These are phyloP conservation scores for Nannochloropsis salina DNA, from an alignment of 108 stramenopile species.

Conservation along the genomic window DNA sequence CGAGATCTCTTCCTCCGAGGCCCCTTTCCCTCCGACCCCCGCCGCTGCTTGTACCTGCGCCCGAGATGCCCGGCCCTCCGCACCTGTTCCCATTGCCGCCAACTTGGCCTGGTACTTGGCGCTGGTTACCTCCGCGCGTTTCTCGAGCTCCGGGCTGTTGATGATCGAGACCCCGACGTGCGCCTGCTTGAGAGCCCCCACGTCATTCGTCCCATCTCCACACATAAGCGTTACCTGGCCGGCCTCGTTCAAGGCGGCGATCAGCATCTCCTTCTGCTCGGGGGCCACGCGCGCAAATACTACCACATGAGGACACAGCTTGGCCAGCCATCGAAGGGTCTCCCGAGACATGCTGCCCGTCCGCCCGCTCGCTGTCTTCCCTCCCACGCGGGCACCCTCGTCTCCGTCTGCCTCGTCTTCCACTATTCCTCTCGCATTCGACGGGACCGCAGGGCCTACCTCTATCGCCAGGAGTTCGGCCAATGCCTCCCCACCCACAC, in stretches of 20 bases:
- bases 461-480: neutral
- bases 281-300: slow-evolving; percentile 94
- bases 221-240: slow-evolving; percentile 86
- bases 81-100: neutral
- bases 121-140: slow-evolving; percentile 38
- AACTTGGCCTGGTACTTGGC: slow-evolving; percentile 57
- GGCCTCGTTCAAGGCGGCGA: slow-evolving; percentile 76
- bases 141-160: slow-evolving; percentile 78
- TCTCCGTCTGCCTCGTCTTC: neutral
- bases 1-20: slow-evolving; percentile 9
- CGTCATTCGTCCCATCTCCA: slow-evolving; percentile 97
- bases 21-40: neutral
- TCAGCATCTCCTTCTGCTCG: slow-evolving; percentile 79
- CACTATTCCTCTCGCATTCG: neutral
- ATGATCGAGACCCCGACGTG: slow-evolving; percentile 93
- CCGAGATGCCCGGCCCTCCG: neutral
- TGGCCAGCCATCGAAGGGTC: slow-evolving; percentile 49
- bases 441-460: slow-evolving; percentile 21
- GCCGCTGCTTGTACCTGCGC: slow-evolving; percentile 4
- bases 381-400: slow-evolving; percentile 53
- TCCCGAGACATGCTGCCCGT: neutral
- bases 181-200: slow-evolving; percentile 88
- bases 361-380: neutral
- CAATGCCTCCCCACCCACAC: neutral
- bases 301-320: slow-evolving; percentile 65